A percentile compares a stretch with the other conserved stretches of the same genome.
These are phyloP conservation scores for Quercus variabilis DNA, from an alignment of 306 rosid species.

Conservation along the genomic window DNA sequence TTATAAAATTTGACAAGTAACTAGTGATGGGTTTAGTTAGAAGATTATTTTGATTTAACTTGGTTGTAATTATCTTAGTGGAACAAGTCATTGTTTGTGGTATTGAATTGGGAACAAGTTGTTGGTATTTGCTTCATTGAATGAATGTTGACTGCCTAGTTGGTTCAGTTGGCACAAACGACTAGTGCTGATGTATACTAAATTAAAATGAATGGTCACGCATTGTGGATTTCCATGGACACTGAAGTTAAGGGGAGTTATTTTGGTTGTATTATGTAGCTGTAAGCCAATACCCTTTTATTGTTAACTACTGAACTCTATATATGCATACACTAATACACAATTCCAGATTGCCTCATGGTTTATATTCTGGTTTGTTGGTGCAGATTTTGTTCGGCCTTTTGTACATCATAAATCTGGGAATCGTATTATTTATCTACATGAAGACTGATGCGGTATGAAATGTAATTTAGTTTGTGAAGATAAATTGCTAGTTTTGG, in stretches of 20 bases:
- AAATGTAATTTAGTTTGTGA: neutral
- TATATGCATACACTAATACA: neutral
- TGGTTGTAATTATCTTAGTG: neutral
- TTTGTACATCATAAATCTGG: slow-evolving; percentile 71
- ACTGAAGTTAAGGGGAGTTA: neutral
- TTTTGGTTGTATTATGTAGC: neutral
- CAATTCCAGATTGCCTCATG: neutral
- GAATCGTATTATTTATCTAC: slow-evolving; percentile 59
- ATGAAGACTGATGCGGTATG: slow-evolving; percentile 78
- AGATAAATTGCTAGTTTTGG: neutral
- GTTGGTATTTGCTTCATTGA: neutral
- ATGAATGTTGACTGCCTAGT: neutral
- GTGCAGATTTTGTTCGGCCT: slow-evolving; percentile 80
- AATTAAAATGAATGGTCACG: neutral
- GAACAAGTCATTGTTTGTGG: neutral
- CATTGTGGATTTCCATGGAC: neutral
- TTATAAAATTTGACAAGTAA: neutral
- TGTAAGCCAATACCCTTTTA: neutral
- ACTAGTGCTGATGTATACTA: neutral
- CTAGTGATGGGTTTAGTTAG: neutral
- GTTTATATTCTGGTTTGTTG: neutral
- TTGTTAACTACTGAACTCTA: neutral
- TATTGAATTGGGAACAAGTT: neutral
- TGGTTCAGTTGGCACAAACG: neutral
- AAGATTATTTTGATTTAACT: neutral